These are phyloP conservation scores for Epichloe gansuensis DNA, from an alignment of 2,329 filamentous ascomycete genomes.

Conservation along the genomic window DNA sequence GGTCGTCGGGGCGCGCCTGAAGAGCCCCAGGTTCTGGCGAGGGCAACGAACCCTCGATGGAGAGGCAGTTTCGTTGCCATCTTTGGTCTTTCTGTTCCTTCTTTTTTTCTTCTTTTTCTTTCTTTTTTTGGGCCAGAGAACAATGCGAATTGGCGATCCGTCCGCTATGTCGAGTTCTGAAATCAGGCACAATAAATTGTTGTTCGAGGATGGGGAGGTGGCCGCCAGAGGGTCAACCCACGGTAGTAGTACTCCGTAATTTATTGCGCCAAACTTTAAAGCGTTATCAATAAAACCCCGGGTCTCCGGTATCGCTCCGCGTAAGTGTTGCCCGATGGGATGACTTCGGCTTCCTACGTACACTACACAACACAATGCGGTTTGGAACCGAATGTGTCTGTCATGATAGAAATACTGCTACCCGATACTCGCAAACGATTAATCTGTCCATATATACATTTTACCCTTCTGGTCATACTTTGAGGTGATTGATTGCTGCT, in stretches of 20 bases:
- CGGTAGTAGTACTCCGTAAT: not conserved
- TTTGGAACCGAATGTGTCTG: no score
- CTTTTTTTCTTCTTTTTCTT: not conserved
- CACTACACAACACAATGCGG: no score
- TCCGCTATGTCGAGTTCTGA: no score
- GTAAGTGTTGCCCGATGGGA: not conserved
- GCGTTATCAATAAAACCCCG: conserved; percentile 1
- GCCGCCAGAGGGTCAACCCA: not conserved
- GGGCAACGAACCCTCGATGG: conserved; percentile 24
- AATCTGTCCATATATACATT: no score
- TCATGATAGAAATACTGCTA: conserved; percentile 3
- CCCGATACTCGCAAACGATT: conserved; percentile 1
- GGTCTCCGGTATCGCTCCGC: not conserved
- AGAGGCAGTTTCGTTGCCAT: conserved; percentile 31
- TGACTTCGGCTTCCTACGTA: no score
- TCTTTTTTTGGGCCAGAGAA: not conserved
- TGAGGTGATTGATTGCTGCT: no score
- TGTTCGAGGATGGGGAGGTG: not conserved
- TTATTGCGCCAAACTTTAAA: not conserved
- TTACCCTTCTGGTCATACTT: no score
- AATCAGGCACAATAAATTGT: not conserved
- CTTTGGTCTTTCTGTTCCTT: not conserved
- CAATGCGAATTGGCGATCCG: not conserved
- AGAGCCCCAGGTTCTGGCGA: conserved; percentile 14
- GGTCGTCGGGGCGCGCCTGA: not conserved